phyloP scores from a whole-genome alignment of 129 eudicot species.

The Pulicaria dysenterica region DNA sequence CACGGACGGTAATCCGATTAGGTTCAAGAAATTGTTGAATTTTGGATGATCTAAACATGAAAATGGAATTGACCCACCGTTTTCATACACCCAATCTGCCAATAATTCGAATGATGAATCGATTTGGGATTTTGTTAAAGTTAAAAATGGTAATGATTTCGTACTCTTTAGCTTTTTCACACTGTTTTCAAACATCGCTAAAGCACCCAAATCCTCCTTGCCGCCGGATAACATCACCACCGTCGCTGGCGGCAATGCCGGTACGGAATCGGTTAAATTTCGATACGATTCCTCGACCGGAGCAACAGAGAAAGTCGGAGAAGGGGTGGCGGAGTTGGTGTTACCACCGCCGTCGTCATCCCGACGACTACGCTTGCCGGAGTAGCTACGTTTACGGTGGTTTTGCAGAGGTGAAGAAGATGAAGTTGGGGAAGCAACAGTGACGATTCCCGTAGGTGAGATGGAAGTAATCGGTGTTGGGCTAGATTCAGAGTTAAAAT shows the following conservation, averaged over 20 bases:
- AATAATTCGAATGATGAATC: constrained; percentile 64
- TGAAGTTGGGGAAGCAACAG: constrained; percentile 38
- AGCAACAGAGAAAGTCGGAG: constrained; percentile 35
- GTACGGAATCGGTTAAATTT: too few relatives aligned
- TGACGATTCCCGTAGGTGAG: constrained; percentile 39
- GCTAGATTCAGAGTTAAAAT: constrained; percentile 38
- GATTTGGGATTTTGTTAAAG: constrained; percentile 60
- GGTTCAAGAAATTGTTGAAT: constrained; percentile 60
- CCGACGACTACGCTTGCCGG: constrained; percentile 35
- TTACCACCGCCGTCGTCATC: constrained; percentile 23
- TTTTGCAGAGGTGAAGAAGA: constrained; percentile 43
- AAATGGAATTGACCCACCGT: constrained; percentile 74
- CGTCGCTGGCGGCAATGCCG: constrained; percentile 35
- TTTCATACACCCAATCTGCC: constrained; percentile 87
- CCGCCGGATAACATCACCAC: constrained; percentile 66
- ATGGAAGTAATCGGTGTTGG: constrained; percentile 60
- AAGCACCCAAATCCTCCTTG: constrained; percentile 79
- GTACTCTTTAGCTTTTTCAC: constrained; percentile 76
- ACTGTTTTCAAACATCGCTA: constrained; percentile 85
- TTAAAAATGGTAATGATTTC: constrained; percentile 62
- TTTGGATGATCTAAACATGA: constrained; percentile 80
- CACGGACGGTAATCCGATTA: constrained; percentile 63
- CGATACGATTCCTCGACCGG: too few relatives aligned
- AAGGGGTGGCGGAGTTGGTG: constrained; percentile 29
- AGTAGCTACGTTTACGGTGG: constrained; percentile 55